Conservation (phyloP, 768 basidiomycete genomes). For the Rhodotorula kratochvilovae region DNA sequence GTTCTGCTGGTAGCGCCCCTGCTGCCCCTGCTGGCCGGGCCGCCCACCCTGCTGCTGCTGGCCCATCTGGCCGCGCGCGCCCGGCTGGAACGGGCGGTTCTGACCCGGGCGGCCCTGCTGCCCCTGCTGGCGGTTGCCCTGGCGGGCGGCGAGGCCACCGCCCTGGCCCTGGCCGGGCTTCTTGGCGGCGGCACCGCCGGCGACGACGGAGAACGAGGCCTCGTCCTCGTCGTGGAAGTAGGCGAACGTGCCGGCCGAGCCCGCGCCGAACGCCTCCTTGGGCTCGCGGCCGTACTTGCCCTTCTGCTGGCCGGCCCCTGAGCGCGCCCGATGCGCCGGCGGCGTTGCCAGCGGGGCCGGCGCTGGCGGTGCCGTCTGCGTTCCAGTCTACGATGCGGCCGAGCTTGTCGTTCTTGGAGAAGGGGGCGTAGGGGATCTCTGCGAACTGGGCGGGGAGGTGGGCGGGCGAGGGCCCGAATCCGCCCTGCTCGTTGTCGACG, state of each 20-base stretch:
- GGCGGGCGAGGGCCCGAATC: slow-evolving; percentile 65
- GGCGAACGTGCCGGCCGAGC: slow-evolving; percentile 82
- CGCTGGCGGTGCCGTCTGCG: slow-evolving; percentile 54
- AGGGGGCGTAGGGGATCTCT: slow-evolving; percentile 97
- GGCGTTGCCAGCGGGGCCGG: slow-evolving; percentile 53
- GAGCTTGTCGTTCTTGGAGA: slow-evolving; percentile 97
- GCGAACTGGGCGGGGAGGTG: slow-evolving; percentile 87
- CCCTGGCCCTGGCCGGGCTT: slow-evolving; percentile 32
- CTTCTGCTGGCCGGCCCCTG: slow-evolving; percentile 36
- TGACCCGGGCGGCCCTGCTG: slow-evolving; percentile 1
- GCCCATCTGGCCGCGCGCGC: slow-evolving; percentile 2
- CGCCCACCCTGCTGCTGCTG: slow-evolving; percentile 51
- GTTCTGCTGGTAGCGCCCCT: slow-evolving; percentile 49
- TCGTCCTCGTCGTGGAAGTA: slow-evolving; percentile 99
- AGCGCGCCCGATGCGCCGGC: slow-evolving; percentile 49
- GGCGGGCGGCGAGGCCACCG: slow-evolving; percentile 30
- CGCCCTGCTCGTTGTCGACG: slow-evolving; percentile 34
- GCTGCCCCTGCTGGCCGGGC: slow-evolving; percentile 47
- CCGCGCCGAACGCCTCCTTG: slow-evolving; percentile 81
- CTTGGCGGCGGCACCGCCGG: slow-evolving; percentile 56
- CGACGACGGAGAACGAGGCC: slow-evolving; percentile 90
- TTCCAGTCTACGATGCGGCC: slow-evolving; percentile 98
- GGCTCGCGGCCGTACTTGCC: slow-evolving; percentile 60
- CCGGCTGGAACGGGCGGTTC: slow-evolving; percentile 55
- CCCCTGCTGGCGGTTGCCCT: slow-evolving; percentile 11